These are phyloP conservation scores for Fusarium nurragi DNA, from an alignment of 2,329 filamentous ascomycete species.

Conservation along the genomic window DNA sequence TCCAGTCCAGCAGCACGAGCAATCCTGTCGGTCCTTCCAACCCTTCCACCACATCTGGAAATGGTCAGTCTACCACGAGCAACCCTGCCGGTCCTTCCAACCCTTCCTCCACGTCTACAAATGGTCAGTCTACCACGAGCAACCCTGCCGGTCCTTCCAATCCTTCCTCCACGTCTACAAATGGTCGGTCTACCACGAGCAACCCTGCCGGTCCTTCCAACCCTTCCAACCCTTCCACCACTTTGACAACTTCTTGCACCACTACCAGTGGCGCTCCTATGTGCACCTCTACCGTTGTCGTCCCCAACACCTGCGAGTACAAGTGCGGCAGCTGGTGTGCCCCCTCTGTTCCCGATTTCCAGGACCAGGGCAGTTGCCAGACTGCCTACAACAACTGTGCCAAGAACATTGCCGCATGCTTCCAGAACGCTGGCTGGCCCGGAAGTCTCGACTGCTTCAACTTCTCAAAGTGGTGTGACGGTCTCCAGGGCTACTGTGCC, in stretches of 20 bases:
- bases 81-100: slow-evolving; percentile 1
- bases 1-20: slow-evolving; percentile 34
- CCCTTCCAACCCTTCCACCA: slow-evolving; percentile 23
- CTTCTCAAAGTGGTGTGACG: slow-evolving; percentile 61
- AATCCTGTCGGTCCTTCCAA: slow-evolving; percentile 36
- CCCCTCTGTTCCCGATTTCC: slow-evolving; percentile 59
- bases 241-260: slow-evolving; percentile 39
- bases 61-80: slow-evolving; percentile 40
- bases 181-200: slow-evolving; percentile 16
- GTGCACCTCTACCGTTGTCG: slow-evolving; percentile 58
- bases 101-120: not conserved
- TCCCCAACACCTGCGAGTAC: slow-evolving; percentile 63
- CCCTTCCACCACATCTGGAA: slow-evolving; percentile 47
- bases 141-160: slow-evolving; percentile 1
- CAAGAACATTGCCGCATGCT: slow-evolving; percentile 61
- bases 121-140: slow-evolving; percentile 1
- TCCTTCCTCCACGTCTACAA: slow-evolving; percentile 31
- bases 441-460: slow-evolving; percentile 60
- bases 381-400: slow-evolving; percentile 56
- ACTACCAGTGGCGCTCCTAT: slow-evolving; percentile 53
- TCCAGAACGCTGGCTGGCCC: slow-evolving; percentile 61
- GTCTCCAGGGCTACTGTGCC: slow-evolving; percentile 57
- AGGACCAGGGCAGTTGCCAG: slow-evolving; percentile 54
- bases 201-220: slow-evolving; percentile 6
- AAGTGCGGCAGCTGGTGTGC: slow-evolving; percentile 65